phyloP scores from a whole-genome alignment of 768 basidiomycete species.

The Boletus rubropictus region DNA sequence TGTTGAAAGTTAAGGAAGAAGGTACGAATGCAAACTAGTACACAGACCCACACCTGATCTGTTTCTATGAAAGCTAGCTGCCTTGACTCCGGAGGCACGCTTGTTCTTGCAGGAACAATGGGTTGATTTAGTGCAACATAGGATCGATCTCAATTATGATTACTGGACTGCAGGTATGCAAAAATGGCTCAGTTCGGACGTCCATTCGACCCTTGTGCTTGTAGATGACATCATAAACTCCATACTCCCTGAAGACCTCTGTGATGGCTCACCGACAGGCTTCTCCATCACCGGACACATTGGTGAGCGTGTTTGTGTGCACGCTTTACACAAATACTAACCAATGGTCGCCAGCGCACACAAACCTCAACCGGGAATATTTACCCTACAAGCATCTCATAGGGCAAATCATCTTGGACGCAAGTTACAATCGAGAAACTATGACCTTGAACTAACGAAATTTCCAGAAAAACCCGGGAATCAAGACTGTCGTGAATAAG shows the following conservation, averaged over 20 bases:
- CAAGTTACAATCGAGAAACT: slow-evolving; percentile 33
- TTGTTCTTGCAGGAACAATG: slow-evolving; percentile 53
- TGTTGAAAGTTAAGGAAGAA: slow-evolving; percentile 58
- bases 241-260: slow-evolving; percentile 73
- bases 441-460: slow-evolving; percentile 6
- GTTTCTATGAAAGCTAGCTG: slow-evolving; percentile 50
- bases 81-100: slow-evolving; percentile 52
- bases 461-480: slow-evolving; percentile 73
- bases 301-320: slow-evolving; percentile 44
- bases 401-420: slow-evolving; percentile 89
- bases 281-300: slow-evolving; percentile 91
- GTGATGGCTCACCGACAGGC: slow-evolving; percentile 75
- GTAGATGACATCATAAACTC: slow-evolving; percentile 80
- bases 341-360: slow-evolving; percentile 55
- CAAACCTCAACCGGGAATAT: slow-evolving; percentile 88
- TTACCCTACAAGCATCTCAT: slow-evolving; percentile 87
- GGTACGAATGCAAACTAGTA: slow-evolving; percentile 36
- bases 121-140: slow-evolving; percentile 52
- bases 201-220: slow-evolving; percentile 1
- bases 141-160: slow-evolving; percentile 68
- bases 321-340: neutral
- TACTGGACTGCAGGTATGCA: slow-evolving; percentile 79
- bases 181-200: neutral
- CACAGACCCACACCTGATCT: neutral
- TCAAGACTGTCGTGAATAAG: slow-evolving; percentile 94